Evolutionary conservation across 2,329 filamentous ascomycete species (phyloP).

Genomic region (Talaromyces rugulosus): DNA sequence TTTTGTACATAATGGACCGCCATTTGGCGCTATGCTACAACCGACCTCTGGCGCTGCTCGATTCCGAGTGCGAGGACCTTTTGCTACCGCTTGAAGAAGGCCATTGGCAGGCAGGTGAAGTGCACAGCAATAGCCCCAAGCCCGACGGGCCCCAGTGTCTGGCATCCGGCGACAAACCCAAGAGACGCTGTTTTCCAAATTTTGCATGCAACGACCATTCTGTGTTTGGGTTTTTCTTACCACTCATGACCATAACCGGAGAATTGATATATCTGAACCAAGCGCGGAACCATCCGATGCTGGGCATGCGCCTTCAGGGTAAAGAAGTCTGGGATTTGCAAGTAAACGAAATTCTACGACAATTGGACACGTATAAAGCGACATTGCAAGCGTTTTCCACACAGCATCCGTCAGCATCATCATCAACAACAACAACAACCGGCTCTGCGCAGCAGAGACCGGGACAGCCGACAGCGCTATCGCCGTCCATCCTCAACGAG

Average conservation of each 20-base stretch:
- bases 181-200: constrained; percentile 64
- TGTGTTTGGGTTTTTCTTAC: constrained; percentile 88
- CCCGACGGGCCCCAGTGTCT: constrained; percentile 32
- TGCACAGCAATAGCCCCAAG: constrained; percentile 52
- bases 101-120: constrained; percentile 80
- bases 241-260: constrained; percentile 90
- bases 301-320: constrained; percentile 68
- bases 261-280: constrained; percentile 89
- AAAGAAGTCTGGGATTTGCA: constrained; percentile 78
- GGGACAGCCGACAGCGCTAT: neutral
- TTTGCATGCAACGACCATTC: constrained; percentile 83
- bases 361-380: constrained; percentile 75
- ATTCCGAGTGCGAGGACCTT: constrained; percentile 80
- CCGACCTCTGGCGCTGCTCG: constrained; percentile 77
- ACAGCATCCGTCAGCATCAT: constrained; percentile 41
- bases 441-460: constrained; percentile 50
- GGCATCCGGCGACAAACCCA: constrained; percentile 30
- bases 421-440: constrained; percentile 17
- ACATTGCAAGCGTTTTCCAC: constrained; percentile 54
- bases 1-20: constrained; percentile 84
- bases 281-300: constrained; percentile 79
- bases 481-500: constrained; percentile 64
- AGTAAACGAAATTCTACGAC: constrained; percentile 70
- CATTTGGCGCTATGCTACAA: constrained; percentile 92
- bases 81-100: constrained; percentile 83